Conservation (phyloP, 352 stramenopile genomes). For the Phytophthora citrophthora region DNA sequence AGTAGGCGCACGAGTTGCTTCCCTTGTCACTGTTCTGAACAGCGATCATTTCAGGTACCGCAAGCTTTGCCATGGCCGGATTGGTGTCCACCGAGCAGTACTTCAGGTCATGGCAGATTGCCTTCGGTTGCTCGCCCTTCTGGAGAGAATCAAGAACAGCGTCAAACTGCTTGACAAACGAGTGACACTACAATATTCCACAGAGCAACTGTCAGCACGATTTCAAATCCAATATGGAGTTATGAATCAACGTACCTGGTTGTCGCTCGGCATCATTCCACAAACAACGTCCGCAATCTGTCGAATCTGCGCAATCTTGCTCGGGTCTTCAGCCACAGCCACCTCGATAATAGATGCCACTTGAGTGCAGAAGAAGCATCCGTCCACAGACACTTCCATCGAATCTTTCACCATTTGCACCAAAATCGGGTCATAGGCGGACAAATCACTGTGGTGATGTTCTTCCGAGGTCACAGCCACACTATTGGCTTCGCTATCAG, state of each 20-base stretch:
- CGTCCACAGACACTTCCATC: conserved; percentile 43
- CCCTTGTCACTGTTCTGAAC: conserved; percentile 8
- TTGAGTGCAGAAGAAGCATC: conserved; percentile 81
- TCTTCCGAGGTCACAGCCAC: conserved; percentile 12
- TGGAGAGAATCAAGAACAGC: conserved; percentile 66
- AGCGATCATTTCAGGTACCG: conserved; percentile 18
- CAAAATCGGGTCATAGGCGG: conserved; percentile 31
- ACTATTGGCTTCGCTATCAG: conserved; percentile 17
- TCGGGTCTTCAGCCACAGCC: conserved; percentile 58
- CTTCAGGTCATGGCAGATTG: conserved; percentile 73
- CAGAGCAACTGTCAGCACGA: conserved; percentile 7
- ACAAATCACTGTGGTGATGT: conserved; percentile 16
- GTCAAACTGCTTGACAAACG: conserved; percentile 65
- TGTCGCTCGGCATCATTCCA: conserved; percentile 54
- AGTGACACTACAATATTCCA: conserved; percentile 57
- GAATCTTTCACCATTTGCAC: conserved; percentile 44
- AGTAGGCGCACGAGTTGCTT: conserved; percentile 66
- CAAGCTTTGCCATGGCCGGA: conserved; percentile 24
- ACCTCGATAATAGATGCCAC: conserved; percentile 59
- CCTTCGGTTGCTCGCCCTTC: conserved; percentile 64
- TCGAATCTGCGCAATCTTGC: conserved; percentile 62
- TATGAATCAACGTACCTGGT: conserved; percentile 51
- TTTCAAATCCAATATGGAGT: neutral
- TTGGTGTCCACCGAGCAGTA: conserved; percentile 46
- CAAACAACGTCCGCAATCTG: conserved; percentile 72